phyloP scores from a whole-genome alignment of 805 yeast species.

The Saccharomycopsis fodiens region DNA sequence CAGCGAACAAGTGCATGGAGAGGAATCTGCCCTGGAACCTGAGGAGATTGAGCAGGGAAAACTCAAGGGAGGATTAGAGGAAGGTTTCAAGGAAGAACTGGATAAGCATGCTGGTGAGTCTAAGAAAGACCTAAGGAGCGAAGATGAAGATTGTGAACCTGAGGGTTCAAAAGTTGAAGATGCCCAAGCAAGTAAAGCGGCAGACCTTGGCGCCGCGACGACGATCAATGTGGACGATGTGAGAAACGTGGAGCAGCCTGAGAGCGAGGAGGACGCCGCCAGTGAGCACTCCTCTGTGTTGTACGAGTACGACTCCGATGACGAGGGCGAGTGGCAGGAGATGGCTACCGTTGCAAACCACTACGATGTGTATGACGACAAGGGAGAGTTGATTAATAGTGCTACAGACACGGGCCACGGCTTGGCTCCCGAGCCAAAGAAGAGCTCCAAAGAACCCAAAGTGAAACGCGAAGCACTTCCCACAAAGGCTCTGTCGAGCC shows the following conservation, averaged over 20 bases:
- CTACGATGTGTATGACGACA: conserved; percentile 71
- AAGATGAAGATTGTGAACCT: too few species aligned
- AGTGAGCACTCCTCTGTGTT: not conserved
- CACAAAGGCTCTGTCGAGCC: conserved; percentile 7
- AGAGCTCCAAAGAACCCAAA: conserved; percentile 22
- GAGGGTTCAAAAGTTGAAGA: too few species aligned
- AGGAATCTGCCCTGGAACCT: too few species aligned
- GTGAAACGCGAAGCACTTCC: conserved; percentile 38
- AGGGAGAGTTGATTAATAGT: conserved; percentile 49
- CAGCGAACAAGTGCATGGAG: too few species aligned
- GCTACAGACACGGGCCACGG: conserved; percentile 1
- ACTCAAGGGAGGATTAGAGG: too few species aligned
- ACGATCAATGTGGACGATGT: not conserved
- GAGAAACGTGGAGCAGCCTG: not conserved
- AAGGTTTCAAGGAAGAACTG: too few species aligned
- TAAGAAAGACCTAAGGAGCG: too few species aligned
- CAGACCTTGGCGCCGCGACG: not conserved
- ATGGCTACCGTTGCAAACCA: conserved; percentile 72
- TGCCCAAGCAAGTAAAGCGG: too few species aligned
- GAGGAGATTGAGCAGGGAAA: too few species aligned
- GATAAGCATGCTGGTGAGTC: too few species aligned
- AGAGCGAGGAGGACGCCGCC: not conserved
- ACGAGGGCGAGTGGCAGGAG: conserved; percentile 68
- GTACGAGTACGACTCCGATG: conserved; percentile 25
- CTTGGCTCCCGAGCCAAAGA: conserved; percentile 6